Evolutionary conservation across 1,284 basidiomycete genomes (phyloP), one percentile per base, ranked within the genome.

Genomic region (Trametes polyzona): DNA sequence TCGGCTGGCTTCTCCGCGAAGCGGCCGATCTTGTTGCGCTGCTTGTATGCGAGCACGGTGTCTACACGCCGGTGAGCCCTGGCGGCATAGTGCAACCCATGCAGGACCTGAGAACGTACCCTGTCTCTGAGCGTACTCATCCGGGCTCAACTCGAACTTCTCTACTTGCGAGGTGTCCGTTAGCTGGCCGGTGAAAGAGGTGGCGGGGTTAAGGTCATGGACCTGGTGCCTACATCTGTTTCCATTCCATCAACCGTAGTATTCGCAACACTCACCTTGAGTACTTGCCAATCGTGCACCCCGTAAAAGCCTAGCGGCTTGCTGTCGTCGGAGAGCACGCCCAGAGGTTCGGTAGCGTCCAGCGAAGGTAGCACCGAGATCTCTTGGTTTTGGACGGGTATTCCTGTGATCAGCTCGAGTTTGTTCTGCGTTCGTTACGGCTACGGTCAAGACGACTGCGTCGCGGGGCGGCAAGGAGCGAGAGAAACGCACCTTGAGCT

Each of bases 321-420:
- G 6, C 73, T 67, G 54, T 94, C 90, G 58, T 95, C 86, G 9
- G 81, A 76, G 21, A 96, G 76, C 0, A 74, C 69, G 3, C 78
- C 82, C 2, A 90, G 61, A 4, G 82, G 75, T 11, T 78, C 73
- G 1, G 75, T 65, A 57, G 86, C 81, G 27, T 78, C 79, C 37
- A 87, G 83, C 3, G 85, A 82, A 3, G 86, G 81, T 50, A 84
- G 80, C 6, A 96, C 70, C 0, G 81, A 75, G 48, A 96, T 82
- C 0, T 73, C 66, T 68, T 97, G 95, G 62, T 88, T 87, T 52
- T 77, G 76, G 4, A 83, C 79, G 1, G 92, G 86, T 52, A 98
- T 90, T 16, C 96, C 96, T n/a, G 95, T 97, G 68, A 98, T 86
- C 47, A 87, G 81, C 69, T 95, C 93, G 24, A 98, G 84, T 66